Percentiles rank a stretch among this genome's conserved stretches.
Evolutionary conservation across 2,329 filamentous ascomycete species (phyloP).

Genomic region (Beauveria sp.): DNA sequence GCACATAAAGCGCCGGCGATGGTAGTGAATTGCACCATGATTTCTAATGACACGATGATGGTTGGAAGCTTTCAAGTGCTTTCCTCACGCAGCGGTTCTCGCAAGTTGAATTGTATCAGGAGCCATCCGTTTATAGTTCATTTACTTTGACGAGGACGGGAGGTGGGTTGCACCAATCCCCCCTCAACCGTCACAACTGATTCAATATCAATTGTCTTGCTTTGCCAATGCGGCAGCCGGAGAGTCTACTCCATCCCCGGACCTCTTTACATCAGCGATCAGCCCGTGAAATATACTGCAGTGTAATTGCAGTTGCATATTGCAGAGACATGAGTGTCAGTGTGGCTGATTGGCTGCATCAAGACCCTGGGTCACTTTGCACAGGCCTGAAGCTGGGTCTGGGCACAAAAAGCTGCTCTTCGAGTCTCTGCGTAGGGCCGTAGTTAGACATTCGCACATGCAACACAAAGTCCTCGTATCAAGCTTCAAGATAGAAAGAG

Average conservation of each 20-base stretch:
- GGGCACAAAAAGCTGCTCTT: background rate
- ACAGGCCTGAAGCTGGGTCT: background rate
- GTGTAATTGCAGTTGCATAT: background rate
- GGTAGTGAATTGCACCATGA: constrained; percentile 21
- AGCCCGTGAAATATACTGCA: background rate
- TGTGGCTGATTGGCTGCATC: background rate
- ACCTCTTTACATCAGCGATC: background rate
- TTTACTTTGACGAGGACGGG: background rate
- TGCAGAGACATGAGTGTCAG: background rate
- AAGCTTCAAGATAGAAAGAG: no score
- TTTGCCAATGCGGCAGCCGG: background rate
- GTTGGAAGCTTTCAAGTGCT: background rate
- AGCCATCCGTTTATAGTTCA: background rate
- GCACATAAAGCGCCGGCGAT: constrained; percentile 20
- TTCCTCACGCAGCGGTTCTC: background rate
- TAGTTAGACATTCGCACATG: no score
- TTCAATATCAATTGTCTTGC: no score
- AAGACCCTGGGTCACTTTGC: background rate
- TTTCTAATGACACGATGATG: background rate
- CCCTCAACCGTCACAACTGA: no score
- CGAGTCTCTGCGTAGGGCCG: background rate
- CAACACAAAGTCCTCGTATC: no score
- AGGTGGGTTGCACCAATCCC: background rate
- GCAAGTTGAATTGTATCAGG: background rate
- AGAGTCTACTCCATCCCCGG: background rate